A percentile compares a stretch with the other conserved stretches of the same genome.
Conservation (phyloP, 1,139 yeast species). For the Casaregolazyma lundiana region DNA sequence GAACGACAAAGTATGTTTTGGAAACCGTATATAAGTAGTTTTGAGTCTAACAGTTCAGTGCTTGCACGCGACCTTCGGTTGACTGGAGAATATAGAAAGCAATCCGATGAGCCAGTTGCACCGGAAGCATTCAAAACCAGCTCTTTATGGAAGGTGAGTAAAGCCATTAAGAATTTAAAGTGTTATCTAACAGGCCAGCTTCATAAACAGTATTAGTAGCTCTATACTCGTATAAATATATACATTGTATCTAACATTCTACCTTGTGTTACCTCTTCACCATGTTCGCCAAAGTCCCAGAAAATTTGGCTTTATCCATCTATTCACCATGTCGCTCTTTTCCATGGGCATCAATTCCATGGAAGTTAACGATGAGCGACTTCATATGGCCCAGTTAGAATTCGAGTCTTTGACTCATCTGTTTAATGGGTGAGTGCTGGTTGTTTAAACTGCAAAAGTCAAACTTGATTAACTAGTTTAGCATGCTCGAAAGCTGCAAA, state of each 20-base stretch:
- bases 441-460: not conserved
- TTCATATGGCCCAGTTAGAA: conserved; percentile 71
- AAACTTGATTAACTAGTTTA: conserved; percentile 14
- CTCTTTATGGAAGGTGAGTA: conserved; percentile 41
- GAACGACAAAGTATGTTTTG: conserved; percentile 39
- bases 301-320: not conserved
- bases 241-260: not conserved
- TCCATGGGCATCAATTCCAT: conserved; percentile 29
- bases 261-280: not conserved
- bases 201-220: conserved; percentile 9
- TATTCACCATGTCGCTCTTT: conserved; percentile 27
- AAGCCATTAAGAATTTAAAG: not conserved
- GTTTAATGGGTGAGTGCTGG: conserved; percentile 45
- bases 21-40: too few relatives aligned
- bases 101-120: conserved; percentile 61
- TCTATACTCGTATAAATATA: not conserved
- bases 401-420: conserved; percentile 67
- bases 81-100: conserved; percentile 72
- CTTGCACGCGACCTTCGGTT: conserved; percentile 69
- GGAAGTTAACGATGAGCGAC: conserved; percentile 61
- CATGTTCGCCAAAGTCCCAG: not conserved
- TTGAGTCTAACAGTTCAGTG: conserved; percentile 34
- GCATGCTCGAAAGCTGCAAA: conserved; percentile 53
- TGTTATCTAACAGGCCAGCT: not conserved
- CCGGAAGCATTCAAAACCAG: conserved; percentile 66